Percentiles rank a stretch among this genome's conserved stretches.
Conservation (phyloP, 1,139 yeast genomes). For the Pichia sp. region DNA sequence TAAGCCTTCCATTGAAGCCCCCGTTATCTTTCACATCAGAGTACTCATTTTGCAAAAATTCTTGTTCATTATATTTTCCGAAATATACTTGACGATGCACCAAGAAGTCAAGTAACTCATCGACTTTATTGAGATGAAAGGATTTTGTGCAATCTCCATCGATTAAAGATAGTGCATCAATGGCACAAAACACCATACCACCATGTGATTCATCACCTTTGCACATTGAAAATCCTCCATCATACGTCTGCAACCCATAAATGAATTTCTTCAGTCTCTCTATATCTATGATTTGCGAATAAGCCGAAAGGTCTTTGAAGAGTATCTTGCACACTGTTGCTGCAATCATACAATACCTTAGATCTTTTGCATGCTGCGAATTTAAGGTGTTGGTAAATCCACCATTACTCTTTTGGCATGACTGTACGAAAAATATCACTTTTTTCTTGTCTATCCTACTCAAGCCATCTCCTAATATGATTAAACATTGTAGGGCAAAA, state of each 20-base stretch:
- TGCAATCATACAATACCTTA: constrained; percentile 75
- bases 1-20: constrained; percentile 84
- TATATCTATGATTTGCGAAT: constrained; percentile 37
- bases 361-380: constrained; percentile 59
- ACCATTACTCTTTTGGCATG: constrained; percentile 58
- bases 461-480: constrained; percentile 43
- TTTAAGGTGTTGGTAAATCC: constrained; percentile 50
- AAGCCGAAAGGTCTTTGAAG: constrained; percentile 35
- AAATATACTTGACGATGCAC: constrained; percentile 57
- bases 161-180: constrained; percentile 56
- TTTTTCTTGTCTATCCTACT: constrained; percentile 39
- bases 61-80: constrained; percentile 25
- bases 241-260: constrained; percentile 40
- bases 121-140: constrained; percentile 14
- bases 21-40: constrained; percentile 53
- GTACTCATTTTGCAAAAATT: constrained; percentile 33
- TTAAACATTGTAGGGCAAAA: constrained; percentile 52
- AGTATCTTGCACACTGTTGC: constrained; percentile 55
- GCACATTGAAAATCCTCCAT: constrained; percentile 64
- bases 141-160: constrained; percentile 19
- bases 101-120: constrained; percentile 51
- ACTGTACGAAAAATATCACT: constrained; percentile 46
- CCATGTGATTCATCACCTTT: constrained; percentile 70
- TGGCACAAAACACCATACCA: constrained; percentile 83
- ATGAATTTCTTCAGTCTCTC: constrained; percentile 41